These are phyloP conservation scores for Nannochloris sp. DNA, from an alignment of 139 green algal genomes.

Conservation along the genomic window DNA sequence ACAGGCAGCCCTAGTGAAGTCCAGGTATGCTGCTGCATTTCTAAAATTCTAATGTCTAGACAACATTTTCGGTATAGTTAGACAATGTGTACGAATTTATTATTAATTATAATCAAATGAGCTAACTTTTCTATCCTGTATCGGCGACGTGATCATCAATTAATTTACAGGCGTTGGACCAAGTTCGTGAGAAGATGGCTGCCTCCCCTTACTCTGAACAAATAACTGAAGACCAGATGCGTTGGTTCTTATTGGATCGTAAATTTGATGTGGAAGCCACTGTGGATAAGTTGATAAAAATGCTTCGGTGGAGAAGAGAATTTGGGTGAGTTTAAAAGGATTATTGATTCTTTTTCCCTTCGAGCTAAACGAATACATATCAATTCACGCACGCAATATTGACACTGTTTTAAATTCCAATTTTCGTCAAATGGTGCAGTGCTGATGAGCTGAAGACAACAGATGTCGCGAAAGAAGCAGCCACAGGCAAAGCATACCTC, in stretches of 20 bases:
- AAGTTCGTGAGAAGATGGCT: slow-evolving; percentile 33
- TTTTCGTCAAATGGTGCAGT: slow-evolving; percentile 24
- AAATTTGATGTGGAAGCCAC: slow-evolving; percentile 71
- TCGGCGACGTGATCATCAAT: too few relatives aligned
- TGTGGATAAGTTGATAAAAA: slow-evolving; percentile 65
- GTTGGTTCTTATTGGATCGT: slow-evolving; percentile 74
- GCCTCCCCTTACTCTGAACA: neutral
- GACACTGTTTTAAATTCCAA: neutral
- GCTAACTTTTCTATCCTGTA: too few relatives aligned
- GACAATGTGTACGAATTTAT: too few relatives aligned
- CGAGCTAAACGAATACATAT: neutral
- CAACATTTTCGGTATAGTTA: too few relatives aligned
- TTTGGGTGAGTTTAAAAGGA: slow-evolving; percentile 42
- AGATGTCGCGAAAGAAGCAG: slow-evolving; percentile 46
- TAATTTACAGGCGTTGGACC: slow-evolving; percentile 43
- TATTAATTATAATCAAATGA: too few relatives aligned
- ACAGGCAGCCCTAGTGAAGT: slow-evolving; percentile 15
- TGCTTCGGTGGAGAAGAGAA: slow-evolving; percentile 51
- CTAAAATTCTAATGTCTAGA: too few relatives aligned
- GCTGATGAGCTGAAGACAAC: slow-evolving; percentile 38
- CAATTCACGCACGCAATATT: neutral
- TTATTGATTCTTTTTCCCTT: neutral
- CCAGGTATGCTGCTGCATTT: too few relatives aligned
- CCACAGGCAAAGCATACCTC: slow-evolving; percentile 82
- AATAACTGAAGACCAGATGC: slow-evolving; percentile 37